These are phyloP conservation scores for Sclerotinia minor DNA, from an alignment of 2,329 filamentous ascomycete genomes.

Conservation along the genomic window DNA sequence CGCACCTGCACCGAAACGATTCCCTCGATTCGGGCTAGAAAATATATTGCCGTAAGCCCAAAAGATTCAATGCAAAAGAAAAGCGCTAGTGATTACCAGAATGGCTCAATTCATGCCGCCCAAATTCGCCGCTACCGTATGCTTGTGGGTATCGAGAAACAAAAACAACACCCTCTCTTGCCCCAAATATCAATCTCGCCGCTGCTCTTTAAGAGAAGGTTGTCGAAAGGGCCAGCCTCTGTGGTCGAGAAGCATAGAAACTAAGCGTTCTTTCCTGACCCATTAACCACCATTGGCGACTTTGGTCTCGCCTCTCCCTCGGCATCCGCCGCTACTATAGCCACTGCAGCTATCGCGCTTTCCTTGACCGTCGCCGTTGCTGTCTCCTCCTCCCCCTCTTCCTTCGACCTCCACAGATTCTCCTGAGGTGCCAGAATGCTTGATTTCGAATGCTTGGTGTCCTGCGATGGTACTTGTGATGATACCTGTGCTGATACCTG, in stretches of 20 bases:
- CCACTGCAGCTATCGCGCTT: not conserved
- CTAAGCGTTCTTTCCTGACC: not conserved
- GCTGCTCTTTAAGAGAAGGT: not conserved
- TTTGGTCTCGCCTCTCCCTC: not conserved
- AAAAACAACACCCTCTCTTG: not conserved
- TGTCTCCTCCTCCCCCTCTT: not conserved
- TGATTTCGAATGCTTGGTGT: not conserved
- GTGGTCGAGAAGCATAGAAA: not conserved
- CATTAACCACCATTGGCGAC: conserved; percentile 20
- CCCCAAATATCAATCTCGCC: not conserved
- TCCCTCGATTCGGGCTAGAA: not conserved
- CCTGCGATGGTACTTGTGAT: not conserved
- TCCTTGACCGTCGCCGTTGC: not conserved
- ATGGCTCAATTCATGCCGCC: not conserved
- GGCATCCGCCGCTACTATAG: not conserved
- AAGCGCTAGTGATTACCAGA: not conserved
- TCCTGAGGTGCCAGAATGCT: not conserved
- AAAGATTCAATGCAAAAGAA: not conserved
- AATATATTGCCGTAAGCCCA: not conserved
- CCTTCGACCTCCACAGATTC: not conserved
- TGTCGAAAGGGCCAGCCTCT: not conserved
- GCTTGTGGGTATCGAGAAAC: not conserved
- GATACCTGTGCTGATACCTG: not conserved
- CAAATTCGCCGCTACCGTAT: not conserved
- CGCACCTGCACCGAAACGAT: not conserved